Evolutionary conservation across 1,284 basidiomycete genomes (phyloP), one percentile per base, ranked within the genome.

Genomic region (Rhodotorula sp.): DNA sequence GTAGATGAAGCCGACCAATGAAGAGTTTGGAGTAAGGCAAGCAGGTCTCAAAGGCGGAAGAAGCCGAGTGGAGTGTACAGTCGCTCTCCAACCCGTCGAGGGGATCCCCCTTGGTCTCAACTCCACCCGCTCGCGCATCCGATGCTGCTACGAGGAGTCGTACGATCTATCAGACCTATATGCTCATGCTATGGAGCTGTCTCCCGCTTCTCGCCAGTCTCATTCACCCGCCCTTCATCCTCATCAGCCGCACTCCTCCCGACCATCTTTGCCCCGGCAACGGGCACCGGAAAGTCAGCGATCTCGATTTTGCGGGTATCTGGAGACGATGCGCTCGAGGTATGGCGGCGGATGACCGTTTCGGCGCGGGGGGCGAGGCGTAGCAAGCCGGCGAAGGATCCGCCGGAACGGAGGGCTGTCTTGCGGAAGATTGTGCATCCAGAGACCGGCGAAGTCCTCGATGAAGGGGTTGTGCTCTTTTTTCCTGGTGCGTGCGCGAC

Each of bases 261-360:
- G 5, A 94, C 92, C 0, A 91, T 94, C 67, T 94, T 90, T 78
- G 92, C 92, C 1, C 84, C 93, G 20, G 90, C 92, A 0, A 92
- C 91, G 0, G 89, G 91, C 2, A 86, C 87, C 7, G 91, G 90
- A 2, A 91, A 88, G 74, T 90, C 86, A 4, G 92, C 90, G 36
- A 85, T 94, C 24, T 90, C 88, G 1, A 87, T 94, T 55, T 82
- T 94, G 58, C 85, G 92, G 66, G 82, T 94, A 19, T 92, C 91
- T 11, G 92, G 92, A 0, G 89, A 90, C 0, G 85, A 86, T 59
- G 86, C 86, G 0, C 76, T 84, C 22, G 70, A 81, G 0, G 87
- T 91, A 5, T 89, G 88, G 85, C 79, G 80, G 36, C 78, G 76
- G 6, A 83, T 92, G 81, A 85, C 88, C 20, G 80, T 67, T 8